These are phyloP conservation scores for Aspergillus bombycis DNA, from an alignment of 2,329 filamentous ascomycete genomes.

Conservation along the genomic window DNA sequence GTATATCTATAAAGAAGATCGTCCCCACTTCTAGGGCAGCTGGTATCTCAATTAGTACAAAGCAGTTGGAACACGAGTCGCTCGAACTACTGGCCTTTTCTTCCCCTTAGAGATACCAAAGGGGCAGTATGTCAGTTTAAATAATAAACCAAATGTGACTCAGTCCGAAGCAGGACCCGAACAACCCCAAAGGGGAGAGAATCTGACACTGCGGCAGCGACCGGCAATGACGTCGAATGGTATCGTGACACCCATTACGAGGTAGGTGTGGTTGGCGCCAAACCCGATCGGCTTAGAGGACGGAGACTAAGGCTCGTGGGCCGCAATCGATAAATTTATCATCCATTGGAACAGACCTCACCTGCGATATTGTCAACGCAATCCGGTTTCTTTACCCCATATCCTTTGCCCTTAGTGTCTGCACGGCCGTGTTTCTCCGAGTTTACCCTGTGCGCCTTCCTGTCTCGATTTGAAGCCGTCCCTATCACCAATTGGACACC, in stretches of 20 bases:
- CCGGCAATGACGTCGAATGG: constrained; percentile 10
- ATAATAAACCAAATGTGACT: not conserved
- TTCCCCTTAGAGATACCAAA: not conserved
- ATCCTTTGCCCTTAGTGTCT: not conserved
- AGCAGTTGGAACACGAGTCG: not conserved
- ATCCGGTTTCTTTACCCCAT: not conserved
- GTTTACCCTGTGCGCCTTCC: too few species aligned
- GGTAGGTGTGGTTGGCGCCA: not conserved
- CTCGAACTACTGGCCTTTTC: not conserved
- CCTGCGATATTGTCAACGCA: not conserved
- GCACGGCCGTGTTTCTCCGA: not conserved
- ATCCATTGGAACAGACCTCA: constrained; percentile 2
- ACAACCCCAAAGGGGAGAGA: not conserved
- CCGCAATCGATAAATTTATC: constrained; percentile 15
- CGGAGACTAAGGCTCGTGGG: constrained; percentile 8
- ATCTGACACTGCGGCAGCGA: constrained; percentile 25
- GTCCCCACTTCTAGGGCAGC: constrained; percentile 5
- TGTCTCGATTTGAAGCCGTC: not conserved
- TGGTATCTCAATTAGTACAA: not conserved
- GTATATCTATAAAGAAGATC: constrained; percentile 15
- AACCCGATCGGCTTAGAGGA: constrained; percentile 13
- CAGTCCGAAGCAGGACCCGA: not conserved
- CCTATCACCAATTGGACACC: constrained; percentile 4
- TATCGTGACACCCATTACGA: not conserved
- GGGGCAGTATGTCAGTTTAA: not conserved